Conservation (phyloP, 2,329 filamentous ascomycete species). For the Colletotrichum shisoi region DNA sequence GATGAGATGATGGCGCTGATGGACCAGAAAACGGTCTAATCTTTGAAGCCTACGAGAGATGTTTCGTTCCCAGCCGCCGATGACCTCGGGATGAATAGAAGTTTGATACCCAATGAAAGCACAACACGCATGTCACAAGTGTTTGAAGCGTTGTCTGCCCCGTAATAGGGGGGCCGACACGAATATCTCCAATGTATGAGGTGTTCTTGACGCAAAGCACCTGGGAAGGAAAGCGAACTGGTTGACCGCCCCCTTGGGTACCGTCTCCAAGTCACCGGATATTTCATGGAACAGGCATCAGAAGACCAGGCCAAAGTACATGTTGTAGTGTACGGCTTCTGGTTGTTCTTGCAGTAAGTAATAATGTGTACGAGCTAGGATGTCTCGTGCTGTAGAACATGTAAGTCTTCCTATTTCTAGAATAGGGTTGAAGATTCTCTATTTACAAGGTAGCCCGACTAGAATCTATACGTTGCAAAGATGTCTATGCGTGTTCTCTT, state of each 20-base stretch:
- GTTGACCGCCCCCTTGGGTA: background rate
- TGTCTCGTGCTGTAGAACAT: no score
- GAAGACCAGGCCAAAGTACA: no score
- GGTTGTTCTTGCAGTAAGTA: no score
- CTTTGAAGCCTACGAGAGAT: background rate
- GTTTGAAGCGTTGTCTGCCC: background rate
- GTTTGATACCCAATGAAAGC: slow-evolving; percentile 15
- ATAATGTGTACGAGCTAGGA: no score
- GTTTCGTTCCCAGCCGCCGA: background rate
- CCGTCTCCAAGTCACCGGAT: background rate
- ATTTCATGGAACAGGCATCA: background rate
- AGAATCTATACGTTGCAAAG: no score
- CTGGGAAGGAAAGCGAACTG: background rate
- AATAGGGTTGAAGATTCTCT: no score
- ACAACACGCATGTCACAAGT: background rate
- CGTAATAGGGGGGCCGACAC: no score
- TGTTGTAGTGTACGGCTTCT: no score
- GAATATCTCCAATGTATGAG: background rate
- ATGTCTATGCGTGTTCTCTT: no score
- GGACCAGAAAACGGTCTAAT: slow-evolving; percentile 36
- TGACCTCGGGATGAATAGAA: background rate
- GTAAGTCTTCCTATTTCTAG: no score
- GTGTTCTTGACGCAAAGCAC: background rate
- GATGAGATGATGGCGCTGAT: slow-evolving; percentile 53
- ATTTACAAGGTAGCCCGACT: no score